Evolutionary conservation across 1,284 basidiomycete genomes (phyloP).

Genomic region (Macrocystidia cucumis): DNA sequence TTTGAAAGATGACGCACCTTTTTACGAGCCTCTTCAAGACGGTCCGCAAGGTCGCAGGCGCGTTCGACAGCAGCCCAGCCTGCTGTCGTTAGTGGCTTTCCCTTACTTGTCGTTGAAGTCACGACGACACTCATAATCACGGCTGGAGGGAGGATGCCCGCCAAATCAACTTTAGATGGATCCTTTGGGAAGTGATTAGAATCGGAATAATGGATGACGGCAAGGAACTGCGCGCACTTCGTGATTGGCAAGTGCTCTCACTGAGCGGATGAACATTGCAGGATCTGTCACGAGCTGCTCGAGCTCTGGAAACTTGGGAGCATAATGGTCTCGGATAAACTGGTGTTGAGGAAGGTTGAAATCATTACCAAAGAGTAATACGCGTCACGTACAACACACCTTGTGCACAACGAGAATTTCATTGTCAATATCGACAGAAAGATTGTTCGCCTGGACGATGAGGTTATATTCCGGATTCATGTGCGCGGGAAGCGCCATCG

Average conservation of each 20-base stretch:
- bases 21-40: conserved; percentile 83
- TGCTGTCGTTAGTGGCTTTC: conserved; percentile 59
- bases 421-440: conserved; percentile 98
- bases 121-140: conserved; percentile 96
- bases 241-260: conserved; percentile 82
- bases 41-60: conserved; percentile 84
- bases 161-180: conserved; percentile 76
- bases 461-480: conserved; percentile 94
- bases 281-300: conserved; percentile 93
- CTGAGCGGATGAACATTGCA: conserved; percentile 88
- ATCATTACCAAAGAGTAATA: conserved; percentile 37
- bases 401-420: conserved; percentile 97
- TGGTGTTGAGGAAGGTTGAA: conserved; percentile 22
- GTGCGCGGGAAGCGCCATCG: conserved; percentile 75
- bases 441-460: conserved; percentile 96
- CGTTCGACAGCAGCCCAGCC: conserved; percentile 80
- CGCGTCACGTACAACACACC: conserved; percentile 38
- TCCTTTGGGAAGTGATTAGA: conserved; percentile 37
- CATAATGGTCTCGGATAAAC: conserved; percentile 99
- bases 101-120: conserved; percentile 88
- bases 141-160: conserved; percentile 81
- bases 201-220: conserved; percentile 1
- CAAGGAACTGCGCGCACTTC: conserved; percentile 36
- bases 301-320: conserved; percentile 92
- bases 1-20: conserved; percentile 50